Evolutionary conservation across 192 early-diverging fungal species (phyloP), one percentile per base, ranked within the genome.

Genomic region (Globomyces pollinis-pini): DNA sequence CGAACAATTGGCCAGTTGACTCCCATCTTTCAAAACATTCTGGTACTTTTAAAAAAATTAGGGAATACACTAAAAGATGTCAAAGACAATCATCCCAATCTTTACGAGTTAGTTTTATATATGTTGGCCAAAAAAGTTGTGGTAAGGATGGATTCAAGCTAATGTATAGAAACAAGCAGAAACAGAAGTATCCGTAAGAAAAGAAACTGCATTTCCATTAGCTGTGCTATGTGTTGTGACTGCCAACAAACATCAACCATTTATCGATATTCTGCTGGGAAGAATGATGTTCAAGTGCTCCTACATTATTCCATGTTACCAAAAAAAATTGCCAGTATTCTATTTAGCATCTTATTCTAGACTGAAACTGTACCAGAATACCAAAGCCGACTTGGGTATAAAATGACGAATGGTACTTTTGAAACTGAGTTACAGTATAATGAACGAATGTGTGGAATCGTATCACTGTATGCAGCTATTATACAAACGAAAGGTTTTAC

Each of bases 391-490:
- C 21, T 74, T 7, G 74, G 78, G 13, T 84, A 68, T 35, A 67
- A 70, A 44, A 30, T 42, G 11, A 43, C 62, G 21, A 70, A 50
- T 3, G 60, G 70, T 2, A 61, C 52, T 12, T 78, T 62, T 21
- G 86, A 93, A 45, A 63, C 59, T 1, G 80, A 81, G 20, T 73
- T 75, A 1, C 75, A 83, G 47, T 88, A 89, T 52, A 67, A 69
- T 29, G 74, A 79, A 42, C 67, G 84, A 9, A 86, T 90, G 70
- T 63, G 69, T 33, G 86, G 86, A 2, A 77, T 83, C 26, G 56
- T 90, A 15, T 69, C 84, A 3, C 64, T 93, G 15, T 91, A 84
- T 56, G 81, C 70, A 23, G 90, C 82, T 2, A 76, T 90, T 6
- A 55, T 81, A 16, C 85, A 87, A 49, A 84, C 79, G 0, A 66